Percentiles rank a stretch among this genome's conserved stretches.
phyloP scores from a whole-genome alignment of 306 rosid genomes.

The Adenanthera pavonina region DNA sequence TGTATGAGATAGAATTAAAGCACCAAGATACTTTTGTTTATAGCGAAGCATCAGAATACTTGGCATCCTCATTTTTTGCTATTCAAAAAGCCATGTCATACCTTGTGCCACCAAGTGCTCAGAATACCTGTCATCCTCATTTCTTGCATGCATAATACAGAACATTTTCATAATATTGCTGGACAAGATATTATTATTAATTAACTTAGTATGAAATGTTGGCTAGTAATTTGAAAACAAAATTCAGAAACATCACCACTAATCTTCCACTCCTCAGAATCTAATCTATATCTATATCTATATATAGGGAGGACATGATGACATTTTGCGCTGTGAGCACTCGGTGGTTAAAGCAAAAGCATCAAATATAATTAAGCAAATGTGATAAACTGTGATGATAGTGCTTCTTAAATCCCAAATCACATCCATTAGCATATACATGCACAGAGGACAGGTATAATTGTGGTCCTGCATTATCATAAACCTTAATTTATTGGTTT shows the following conservation, averaged over 20 bases:
- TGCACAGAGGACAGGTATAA: slow-evolving; percentile 33
- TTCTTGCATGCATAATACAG: too few relatives aligned
- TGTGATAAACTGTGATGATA: slow-evolving; percentile 21
- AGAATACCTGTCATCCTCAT: too few relatives aligned
- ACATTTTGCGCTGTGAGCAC: slow-evolving; percentile 39
- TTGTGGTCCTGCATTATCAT: slow-evolving; percentile 49
- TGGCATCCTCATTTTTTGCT: slow-evolving; percentile 27
- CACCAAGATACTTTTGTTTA: too few relatives aligned
- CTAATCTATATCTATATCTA: too few relatives aligned
- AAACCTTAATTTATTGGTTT: slow-evolving; percentile 32
- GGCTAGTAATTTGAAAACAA: background rate
- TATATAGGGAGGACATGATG: background rate
- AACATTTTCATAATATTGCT: too few relatives aligned
- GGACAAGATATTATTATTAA: too few relatives aligned
- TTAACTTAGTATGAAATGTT: too few relatives aligned
- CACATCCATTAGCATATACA: slow-evolving; percentile 38
- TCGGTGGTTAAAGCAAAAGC: slow-evolving; percentile 40
- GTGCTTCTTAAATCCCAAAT: slow-evolving; percentile 43
- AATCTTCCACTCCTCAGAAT: slow-evolving; percentile 6
- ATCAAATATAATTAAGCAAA: slow-evolving; percentile 33
- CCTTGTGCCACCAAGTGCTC: slow-evolving; percentile 53
- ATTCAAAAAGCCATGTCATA: slow-evolving; percentile 35
- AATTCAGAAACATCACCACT: background rate
- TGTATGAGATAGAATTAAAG: background rate
- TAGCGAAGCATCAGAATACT: background rate